A percentile compares a stretch with the other conserved stretches of the same genome.
Evolutionary conservation across 257 asterid genomes (phyloP).

Genomic region (Perilla frutescens): DNA sequence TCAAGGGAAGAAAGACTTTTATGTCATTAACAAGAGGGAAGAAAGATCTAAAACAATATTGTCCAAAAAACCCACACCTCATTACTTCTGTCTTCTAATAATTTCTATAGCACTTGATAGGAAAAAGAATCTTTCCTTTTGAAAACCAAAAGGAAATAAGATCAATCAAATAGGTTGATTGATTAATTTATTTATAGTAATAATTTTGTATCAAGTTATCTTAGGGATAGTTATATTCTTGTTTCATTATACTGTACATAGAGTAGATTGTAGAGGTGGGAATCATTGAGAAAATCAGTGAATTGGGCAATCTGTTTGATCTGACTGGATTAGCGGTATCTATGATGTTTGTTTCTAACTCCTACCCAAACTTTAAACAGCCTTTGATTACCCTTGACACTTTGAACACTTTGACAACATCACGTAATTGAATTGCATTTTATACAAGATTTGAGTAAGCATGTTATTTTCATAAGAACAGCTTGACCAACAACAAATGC

Average conservation of each 20-base stretch:
- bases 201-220: not conserved
- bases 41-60: not conserved
- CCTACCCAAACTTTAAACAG: not conserved
- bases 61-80: not conserved
- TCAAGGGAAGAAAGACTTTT: not conserved
- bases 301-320: not conserved
- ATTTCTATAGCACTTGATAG: not conserved
- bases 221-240: not conserved
- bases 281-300: not conserved
- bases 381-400: not conserved
- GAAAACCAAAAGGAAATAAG: not conserved
- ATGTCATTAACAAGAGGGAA: no score
- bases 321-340: not conserved
- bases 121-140: not conserved
- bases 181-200: not conserved
- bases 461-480: conserved; percentile 9
- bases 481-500: conserved; percentile 6
- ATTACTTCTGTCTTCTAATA: not conserved
- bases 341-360: not conserved
- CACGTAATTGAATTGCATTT: conserved; percentile 11
- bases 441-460: conserved; percentile 10
- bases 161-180: not conserved
- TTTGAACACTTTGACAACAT: not conserved
- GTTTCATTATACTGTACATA: not conserved
- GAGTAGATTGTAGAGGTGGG: not conserved